phyloP scores from a whole-genome alignment of 2,329 filamentous ascomycete species.

The Ophiocordyceps sinensis region DNA sequence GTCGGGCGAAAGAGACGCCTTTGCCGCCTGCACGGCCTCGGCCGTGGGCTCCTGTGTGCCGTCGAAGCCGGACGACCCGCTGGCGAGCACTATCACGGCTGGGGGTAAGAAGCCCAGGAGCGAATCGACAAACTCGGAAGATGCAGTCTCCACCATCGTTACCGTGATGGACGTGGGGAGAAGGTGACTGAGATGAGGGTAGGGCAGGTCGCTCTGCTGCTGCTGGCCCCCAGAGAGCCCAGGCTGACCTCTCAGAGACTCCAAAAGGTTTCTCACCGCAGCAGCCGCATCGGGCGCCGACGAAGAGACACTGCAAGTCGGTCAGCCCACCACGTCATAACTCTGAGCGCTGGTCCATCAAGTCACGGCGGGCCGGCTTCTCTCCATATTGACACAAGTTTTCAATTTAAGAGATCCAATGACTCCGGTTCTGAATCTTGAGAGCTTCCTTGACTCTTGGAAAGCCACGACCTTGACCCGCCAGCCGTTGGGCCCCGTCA shows the following conservation, averaged over 20 bases:
- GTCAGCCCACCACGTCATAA: conserved; percentile 23
- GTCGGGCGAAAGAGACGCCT: conserved; percentile 54
- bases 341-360: conserved; percentile 1
- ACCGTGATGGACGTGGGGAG: conserved; percentile 66
- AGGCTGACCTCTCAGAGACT: conserved; percentile 54
- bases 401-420: conserved; percentile 18
- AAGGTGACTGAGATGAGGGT: conserved; percentile 75
- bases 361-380: conserved; percentile 10
- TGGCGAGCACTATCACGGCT: conserved; percentile 60
- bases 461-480: conserved; percentile 3
- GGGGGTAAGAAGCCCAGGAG: conserved; percentile 70
- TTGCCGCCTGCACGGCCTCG: conserved; percentile 56
- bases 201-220: conserved; percentile 40
- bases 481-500: conserved; percentile 10
- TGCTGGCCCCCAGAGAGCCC: conserved; percentile 22
- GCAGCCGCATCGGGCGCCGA: conserved; percentile 54
- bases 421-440: conserved; percentile 6
- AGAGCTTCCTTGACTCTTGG: conserved; percentile 4
- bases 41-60: conserved; percentile 50
- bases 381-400: conserved; percentile 9
- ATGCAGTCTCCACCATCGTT: conserved; percentile 53
- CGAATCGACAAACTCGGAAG: conserved; percentile 53
- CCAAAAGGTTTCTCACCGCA: conserved; percentile 77
- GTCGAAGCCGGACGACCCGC: conserved; percentile 42
- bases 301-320: conserved; percentile 39